Base-by-base conservation (phyloP, 2,329 filamentous ascomycete species). In the Elsinoe batatas region DNA sequence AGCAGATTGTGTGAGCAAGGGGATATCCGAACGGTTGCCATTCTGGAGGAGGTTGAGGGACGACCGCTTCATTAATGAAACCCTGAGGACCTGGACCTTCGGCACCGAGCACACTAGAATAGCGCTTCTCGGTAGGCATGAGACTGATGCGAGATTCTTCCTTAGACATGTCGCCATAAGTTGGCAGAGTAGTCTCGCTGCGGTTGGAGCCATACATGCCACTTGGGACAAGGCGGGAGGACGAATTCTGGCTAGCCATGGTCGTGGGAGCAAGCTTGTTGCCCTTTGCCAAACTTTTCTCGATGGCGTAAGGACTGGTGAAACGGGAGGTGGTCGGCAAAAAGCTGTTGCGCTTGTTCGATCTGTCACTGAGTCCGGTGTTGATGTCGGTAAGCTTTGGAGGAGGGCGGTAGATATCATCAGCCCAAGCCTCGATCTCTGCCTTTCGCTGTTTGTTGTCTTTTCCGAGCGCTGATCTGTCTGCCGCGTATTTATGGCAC, bases 11-110 rank as follows among this genome's bases (percentile, higher is more conserved):
- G 71, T 98, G 93, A 46, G 91, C 93, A 61, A 98, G 76, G 12
- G 94, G 93, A 69, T 89, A 98, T 1, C 91, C 93, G 68, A 95
- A 97, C 0, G 93, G 93, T 74, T 96, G 91, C 85, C 91, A 98
- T 70, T 98, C 93, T 2, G 91, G 84, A 7, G 93, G 93, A 36
- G 93, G 93, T 67, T 98, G 93, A 30, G 94, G 91, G 47, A 98
- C 91, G 38, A 98, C 93, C 37, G 88, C 80, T 69, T 96, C 91
- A 68, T 97, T 91, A 56, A 97, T 94, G 69, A 96, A 95, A n/a
- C 91, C 91, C 33, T 88, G 83, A 6, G 91, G 89, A 5, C 91
- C 91, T 37, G 85, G 81, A 0, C 83, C 85, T 40, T 77, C 79
- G 35, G 81, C 78, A 36, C 76, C 79, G 61, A 78, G 71, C 30